A percentile compares a stretch with the other conserved stretches of the same genome.
Conservation (phyloP, 2,329 filamentous ascomycete species). For the Colletotrichum camelliae region DNA sequence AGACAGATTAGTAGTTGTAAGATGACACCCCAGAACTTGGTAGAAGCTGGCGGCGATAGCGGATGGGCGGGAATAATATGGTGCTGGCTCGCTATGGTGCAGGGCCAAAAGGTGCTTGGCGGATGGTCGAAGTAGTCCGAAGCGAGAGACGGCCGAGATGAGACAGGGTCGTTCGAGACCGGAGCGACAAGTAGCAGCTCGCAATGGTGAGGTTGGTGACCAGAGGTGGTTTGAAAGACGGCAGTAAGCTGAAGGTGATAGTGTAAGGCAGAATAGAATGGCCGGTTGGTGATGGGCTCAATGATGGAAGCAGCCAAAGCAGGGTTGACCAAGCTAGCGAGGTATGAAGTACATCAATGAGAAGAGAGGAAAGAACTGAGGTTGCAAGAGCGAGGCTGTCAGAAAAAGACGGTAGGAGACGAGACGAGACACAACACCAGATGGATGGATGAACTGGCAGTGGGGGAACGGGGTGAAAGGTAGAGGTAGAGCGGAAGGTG, state of each 20-base stretch:
- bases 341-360: background rate
- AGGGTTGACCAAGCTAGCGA: background rate
- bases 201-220: background rate
- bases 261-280: background rate
- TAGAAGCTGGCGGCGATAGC: background rate
- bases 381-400: background rate
- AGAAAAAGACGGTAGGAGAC: background rate
- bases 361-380: background rate
- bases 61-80: background rate
- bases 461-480: background rate
- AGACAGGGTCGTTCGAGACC: background rate
- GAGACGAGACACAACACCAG: background rate
- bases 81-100: background rate
- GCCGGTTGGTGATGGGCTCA: background rate
- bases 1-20: conserved; percentile 3
- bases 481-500: background rate
- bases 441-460: background rate
- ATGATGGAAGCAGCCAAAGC: background rate
- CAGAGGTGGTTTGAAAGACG: background rate
- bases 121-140: background rate
- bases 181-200: background rate
- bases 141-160: background rate
- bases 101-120: background rate
- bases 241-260: background rate
- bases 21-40: background rate